A percentile compares a stretch with the other conserved stretches of the same genome.
phyloP scores from a whole-genome alignment of 805 yeast genomes.

The Yamadazyma insecticola region DNA sequence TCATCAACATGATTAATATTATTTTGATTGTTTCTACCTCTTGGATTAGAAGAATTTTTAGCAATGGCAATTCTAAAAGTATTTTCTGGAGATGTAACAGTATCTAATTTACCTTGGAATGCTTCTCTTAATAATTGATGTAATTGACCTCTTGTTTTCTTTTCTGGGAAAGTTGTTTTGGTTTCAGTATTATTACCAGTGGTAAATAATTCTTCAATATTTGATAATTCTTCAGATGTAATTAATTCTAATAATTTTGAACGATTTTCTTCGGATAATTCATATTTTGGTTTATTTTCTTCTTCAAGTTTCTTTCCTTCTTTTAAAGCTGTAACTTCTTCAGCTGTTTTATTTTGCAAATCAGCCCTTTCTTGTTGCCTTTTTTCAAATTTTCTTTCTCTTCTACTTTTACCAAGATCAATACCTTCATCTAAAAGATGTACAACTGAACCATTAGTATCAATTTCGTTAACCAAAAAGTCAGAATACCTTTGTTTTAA shows the following conservation, averaged over 20 bases:
- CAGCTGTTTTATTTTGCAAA: conserved; percentile 27
- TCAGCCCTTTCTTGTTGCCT: conserved; percentile 33
- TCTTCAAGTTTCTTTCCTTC: conserved; percentile 8
- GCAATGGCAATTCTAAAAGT: conserved; percentile 59
- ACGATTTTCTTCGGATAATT: conserved; percentile 43
- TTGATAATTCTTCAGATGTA: conserved; percentile 56
- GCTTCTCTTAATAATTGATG: conserved; percentile 75
- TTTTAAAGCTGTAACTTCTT: conserved; percentile 26
- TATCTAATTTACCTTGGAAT: conserved; percentile 71
- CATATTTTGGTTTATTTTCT: conserved; percentile 32
- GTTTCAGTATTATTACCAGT: conserved; percentile 60
- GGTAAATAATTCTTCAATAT: conserved; percentile 50
- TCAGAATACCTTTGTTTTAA: conserved; percentile 90
- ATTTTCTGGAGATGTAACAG: conserved; percentile 68
- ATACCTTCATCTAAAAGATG: conserved; percentile 75
- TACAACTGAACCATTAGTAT: conserved; percentile 60
- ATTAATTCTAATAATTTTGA: conserved; percentile 47
- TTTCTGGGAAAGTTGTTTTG: conserved; percentile 53
- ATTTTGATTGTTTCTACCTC: conserved; percentile 34
- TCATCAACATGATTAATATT: conserved; percentile 38
- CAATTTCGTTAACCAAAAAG: conserved; percentile 89
- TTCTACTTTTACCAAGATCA: conserved; percentile 39
- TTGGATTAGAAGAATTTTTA: conserved; percentile 31
- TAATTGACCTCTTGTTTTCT: conserved; percentile 67
- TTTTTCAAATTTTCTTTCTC: conserved; percentile 44